Conservation (phyloP, 768 basidiomycete species). For the Galerina sulciceps region DNA sequence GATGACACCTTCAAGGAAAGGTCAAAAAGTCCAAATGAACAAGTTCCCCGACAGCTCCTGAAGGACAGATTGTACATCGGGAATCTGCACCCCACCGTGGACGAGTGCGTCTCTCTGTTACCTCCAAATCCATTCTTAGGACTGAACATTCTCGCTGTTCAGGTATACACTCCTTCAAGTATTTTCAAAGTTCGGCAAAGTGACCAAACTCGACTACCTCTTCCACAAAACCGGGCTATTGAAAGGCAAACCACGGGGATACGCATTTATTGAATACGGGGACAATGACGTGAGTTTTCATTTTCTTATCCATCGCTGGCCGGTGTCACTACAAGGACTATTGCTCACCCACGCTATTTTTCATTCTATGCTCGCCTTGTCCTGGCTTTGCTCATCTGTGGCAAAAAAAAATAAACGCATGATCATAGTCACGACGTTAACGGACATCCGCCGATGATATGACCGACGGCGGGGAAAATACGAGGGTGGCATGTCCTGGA, state of each 20-base stretch:
- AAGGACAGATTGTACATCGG: conserved; percentile 89
- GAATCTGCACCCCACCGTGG: conserved; percentile 84
- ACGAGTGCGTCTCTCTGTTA: conserved; percentile 62
- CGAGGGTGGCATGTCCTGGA: neutral
- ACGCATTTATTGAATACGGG: conserved; percentile 90
- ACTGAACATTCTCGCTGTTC: neutral
- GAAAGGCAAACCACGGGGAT: conserved; percentile 94
- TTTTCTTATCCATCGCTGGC: conserved; percentile 16
- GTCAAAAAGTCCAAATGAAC: conserved; percentile 7
- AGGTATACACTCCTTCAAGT: conserved; percentile 90
- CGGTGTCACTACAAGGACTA: conserved; percentile 9
- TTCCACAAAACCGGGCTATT: conserved; percentile 91
- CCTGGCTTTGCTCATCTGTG: conserved; percentile 13
- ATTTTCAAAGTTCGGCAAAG: conserved; percentile 91
- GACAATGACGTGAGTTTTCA: conserved; percentile 72
- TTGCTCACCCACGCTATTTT: conserved; percentile 46
- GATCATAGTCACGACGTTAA: conserved; percentile 5
- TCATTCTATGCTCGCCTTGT: conserved; percentile 20
- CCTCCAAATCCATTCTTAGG: neutral
- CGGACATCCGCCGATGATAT: neutral
- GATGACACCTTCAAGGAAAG: neutral
- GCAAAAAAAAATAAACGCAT: neutral
- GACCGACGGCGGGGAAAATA: neutral
- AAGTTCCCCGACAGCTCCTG: conserved; percentile 38
- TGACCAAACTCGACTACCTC: conserved; percentile 91